Conservation (phyloP, 768 basidiomycete species). For the Favolaschia claudopus region DNA sequence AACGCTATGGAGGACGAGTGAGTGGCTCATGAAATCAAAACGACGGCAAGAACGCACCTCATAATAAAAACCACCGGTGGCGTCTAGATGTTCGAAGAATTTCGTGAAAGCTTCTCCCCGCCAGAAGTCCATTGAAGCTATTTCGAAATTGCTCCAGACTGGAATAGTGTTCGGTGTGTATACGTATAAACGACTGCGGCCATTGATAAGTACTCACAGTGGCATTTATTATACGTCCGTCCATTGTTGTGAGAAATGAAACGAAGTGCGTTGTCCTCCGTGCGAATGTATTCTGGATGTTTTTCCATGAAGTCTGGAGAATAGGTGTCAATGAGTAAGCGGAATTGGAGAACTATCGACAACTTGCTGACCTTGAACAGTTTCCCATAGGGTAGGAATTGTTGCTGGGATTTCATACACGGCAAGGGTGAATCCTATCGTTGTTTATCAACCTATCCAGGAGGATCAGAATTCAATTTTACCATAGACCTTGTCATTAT, state of each 20-base stretch:
- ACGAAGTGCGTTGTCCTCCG: slow-evolving; percentile 63
- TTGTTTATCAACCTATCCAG: background rate
- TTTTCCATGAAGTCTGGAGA: slow-evolving; percentile 48
- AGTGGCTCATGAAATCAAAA: background rate
- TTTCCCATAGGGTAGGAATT: slow-evolving; percentile 68
- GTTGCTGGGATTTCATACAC: slow-evolving; percentile 72
- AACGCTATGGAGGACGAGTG: slow-evolving; percentile 51
- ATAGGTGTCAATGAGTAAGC: slow-evolving; percentile 44
- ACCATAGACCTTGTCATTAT: slow-evolving; percentile 61
- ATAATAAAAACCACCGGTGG: slow-evolving; percentile 75
- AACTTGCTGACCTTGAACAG: slow-evolving; percentile 52
- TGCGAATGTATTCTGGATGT: slow-evolving; percentile 60
- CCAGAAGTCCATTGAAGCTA: slow-evolving; percentile 76
- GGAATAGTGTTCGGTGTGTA: background rate
- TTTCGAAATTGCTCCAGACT: slow-evolving; percentile 79
- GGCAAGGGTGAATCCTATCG: slow-evolving; percentile 65
- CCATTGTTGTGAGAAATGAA: slow-evolving; percentile 70
- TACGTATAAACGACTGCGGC: background rate
- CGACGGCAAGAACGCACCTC: slow-evolving; percentile 39
- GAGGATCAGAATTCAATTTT: slow-evolving; percentile 1
- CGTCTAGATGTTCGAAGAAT: slow-evolving; percentile 74
- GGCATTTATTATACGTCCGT: slow-evolving; percentile 68
- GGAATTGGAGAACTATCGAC: slow-evolving; percentile 35
- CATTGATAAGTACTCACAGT: slow-evolving; percentile 51
- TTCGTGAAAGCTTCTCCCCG: slow-evolving; percentile 67